Evolutionary conservation across 345 rosid genomes (phyloP), one percentile per base, ranked within the genome.

Genomic region (Gossypium longicalyx): DNA sequence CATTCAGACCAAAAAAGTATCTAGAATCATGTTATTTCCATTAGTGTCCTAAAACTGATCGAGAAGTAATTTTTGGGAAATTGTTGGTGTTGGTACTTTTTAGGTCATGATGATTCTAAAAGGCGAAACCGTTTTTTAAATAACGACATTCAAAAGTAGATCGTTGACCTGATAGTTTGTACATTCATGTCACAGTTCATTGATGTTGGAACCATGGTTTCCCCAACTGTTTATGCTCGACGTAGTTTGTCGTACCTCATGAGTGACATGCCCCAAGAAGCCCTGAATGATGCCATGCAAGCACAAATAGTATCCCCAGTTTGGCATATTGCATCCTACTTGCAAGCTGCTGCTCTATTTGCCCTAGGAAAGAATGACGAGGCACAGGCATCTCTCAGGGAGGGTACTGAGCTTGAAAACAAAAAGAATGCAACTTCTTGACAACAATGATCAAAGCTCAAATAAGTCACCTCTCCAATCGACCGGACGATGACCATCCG

Each of bases 271-370:
- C 87, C 92, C 5, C 86, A 86, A 77, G 97, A 95, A 79, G 97
- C 96, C 58, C 80, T 92, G 49, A 83, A 79, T 62, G 94, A 94
- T 74, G 93, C 92, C 57, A 84, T 87, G 92, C 96, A 90, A 83
- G 96, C 98, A 17, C 97, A 95, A 83, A 84, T 87, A 41, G 82
- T 89, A 75, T 89, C 92, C 68, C 94, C 98, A 0, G 87, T 86
- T 51, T 91, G 94, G 97, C 90, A 93, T 53, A 84, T 93, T 43
- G 94, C 99, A 25, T 87, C 93, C 9, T 93, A 95, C 83, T 90
- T 93, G 75, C 97, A 93, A 80, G 89, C 95, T 65, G 89, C 85
- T 10, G 90, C 98, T 29, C 86, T 87, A 52, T 43, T 85, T 2
- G 77, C 85, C 9, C 79, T 89, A 66, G 94, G 92, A 83, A 88